phyloP scores from a whole-genome alignment of 129 eudicot species.

The Pittosporum tobira region DNA sequence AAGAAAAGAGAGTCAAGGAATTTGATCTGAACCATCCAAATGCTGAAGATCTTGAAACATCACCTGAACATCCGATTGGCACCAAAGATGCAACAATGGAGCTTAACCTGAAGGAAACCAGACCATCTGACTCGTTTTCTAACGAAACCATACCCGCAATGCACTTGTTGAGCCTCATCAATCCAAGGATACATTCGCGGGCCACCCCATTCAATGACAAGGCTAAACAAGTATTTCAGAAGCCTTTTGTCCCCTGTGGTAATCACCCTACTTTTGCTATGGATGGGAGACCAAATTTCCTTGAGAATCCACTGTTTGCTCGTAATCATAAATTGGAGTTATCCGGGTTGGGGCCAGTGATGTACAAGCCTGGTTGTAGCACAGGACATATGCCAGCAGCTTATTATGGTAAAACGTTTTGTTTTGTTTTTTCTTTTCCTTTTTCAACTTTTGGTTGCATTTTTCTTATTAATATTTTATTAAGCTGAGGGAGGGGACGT shows the following conservation, averaged over 20 bases:
- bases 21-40: constrained; percentile 32
- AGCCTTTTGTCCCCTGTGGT: constrained; percentile 30
- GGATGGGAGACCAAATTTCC: constrained; percentile 14
- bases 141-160: constrained; percentile 84
- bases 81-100: constrained; percentile 6
- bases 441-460: no score
- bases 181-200: constrained; percentile 34
- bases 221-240: constrained; percentile 16
- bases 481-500: no score
- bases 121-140: constrained; percentile 32
- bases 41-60: constrained; percentile 4
- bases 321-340: constrained; percentile 7
- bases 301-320: constrained; percentile 17
- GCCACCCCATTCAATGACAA: constrained; percentile 20
- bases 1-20: constrained; percentile 39
- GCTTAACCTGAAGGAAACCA: constrained; percentile 2
- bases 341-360: constrained; percentile 15
- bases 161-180: constrained; percentile 78
- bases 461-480: no score
- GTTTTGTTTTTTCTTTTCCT: no score
- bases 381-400: constrained; percentile 13
- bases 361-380: constrained; percentile 18
- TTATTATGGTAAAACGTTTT: constrained; percentile 18
- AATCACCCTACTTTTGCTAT: constrained; percentile 28
- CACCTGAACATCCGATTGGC: constrained; percentile 2